These are phyloP conservation scores for Cladosporium oxysporum DNA, from an alignment of 2,329 filamentous ascomycete genomes.

Conservation along the genomic window DNA sequence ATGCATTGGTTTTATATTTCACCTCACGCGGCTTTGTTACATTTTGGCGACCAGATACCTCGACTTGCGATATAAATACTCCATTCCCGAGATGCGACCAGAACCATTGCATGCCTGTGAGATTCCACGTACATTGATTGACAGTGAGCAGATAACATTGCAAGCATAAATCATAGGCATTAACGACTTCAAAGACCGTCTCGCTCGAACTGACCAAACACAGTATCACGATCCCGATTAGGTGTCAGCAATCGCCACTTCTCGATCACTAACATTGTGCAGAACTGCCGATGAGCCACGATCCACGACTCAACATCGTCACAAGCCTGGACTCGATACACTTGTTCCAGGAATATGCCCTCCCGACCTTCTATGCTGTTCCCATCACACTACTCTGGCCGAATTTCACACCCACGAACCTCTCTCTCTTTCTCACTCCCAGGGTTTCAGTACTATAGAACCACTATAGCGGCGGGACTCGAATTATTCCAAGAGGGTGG, in stretches of 20 bases:
- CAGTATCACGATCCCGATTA: neutral
- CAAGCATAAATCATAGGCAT: neutral
- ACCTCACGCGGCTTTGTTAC: neutral
- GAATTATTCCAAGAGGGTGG: neutral
- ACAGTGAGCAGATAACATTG: neutral
- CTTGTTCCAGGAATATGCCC: neutral
- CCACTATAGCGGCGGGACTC: neutral
- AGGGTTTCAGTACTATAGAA: neutral
- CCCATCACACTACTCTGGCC: neutral
- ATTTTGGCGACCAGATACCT: neutral
- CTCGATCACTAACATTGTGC: neutral
- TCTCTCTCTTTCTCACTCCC: too few species aligned
- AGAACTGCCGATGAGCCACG: neutral
- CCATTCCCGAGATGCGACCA: conserved; percentile 4
- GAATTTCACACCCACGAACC: neutral
- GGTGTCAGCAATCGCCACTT: neutral
- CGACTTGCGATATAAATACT: neutral
- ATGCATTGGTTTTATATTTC: conserved; percentile 16
- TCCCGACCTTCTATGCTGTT: neutral
- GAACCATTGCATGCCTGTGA: neutral
- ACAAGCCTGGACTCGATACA: neutral
- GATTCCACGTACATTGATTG: neutral
- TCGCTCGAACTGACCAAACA: neutral
- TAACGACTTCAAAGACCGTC: neutral
- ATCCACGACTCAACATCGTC: neutral